Evolutionary conservation across 306 rosid genomes (phyloP), one percentile per base, ranked within the genome.

Genomic region (Cucumis melo): DNA sequence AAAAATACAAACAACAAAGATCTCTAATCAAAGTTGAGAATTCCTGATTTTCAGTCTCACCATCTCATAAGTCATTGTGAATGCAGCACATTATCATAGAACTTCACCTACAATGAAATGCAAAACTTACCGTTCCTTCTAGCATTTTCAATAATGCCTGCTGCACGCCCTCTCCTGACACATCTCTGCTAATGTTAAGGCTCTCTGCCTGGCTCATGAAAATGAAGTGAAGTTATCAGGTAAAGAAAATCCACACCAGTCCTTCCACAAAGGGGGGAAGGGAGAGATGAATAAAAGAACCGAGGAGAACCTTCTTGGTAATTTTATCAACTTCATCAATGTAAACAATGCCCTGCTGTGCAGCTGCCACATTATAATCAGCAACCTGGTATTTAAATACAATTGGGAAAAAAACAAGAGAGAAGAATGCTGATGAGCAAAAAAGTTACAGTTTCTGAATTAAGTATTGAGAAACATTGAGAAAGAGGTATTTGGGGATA

Each of bases 251-350:
- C 80, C 79, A 63, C 60, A 19, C 62, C 77, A 76, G 58, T 54
- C 36, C 44, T 34, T 74, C 63, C 60, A 54, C 0, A 55, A 42
- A 80, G 6, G 54, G 5, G 29, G 36, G 39, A n/a, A 78, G 44
- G 15, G 15, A 61, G 20, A 60, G 71, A 23, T 19, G 74, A 46
- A 42, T 32, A 65, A 3, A 61, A 67, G 74, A 50, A 41, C 12
- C 46, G 34, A 62, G 66, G 62, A 34, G 63, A 81, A 93, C 99
- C 98, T 92, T 92, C 83, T 95, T 95, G 78, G 96, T 92, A 80
- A 95, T 95, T 86, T 92, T 95, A 84, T 92, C 98, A 81, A 95
- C 98, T 95, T 95, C 99, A 21, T 95, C 98, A 78, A 95, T 95
- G 88, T 95, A 95, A 61, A 95, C 93, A 85, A 95, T 92, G 84